A percentile compares a stretch with the other conserved stretches of the same genome.
Conservation (phyloP, 768 basidiomycete species). For the Ephemerocybe angulata region DNA sequence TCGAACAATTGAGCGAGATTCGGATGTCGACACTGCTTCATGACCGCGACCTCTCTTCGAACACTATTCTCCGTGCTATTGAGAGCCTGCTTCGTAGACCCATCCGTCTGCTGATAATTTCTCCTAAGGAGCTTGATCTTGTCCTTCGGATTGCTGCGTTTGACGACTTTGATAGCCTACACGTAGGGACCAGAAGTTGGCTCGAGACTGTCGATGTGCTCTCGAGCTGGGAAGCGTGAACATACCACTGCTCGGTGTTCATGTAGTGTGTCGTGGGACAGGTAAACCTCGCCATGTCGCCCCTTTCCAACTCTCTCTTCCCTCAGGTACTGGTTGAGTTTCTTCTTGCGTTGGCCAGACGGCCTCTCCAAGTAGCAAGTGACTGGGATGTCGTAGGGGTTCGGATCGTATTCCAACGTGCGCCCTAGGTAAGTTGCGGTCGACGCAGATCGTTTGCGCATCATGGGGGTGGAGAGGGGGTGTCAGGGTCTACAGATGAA, state of each 20-base stretch:
- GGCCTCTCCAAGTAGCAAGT: slow-evolving; percentile 35
- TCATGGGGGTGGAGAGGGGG: not conserved
- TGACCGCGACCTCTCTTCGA: slow-evolving; percentile 83
- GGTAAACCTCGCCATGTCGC: slow-evolving; percentile 61
- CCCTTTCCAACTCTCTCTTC: slow-evolving; percentile 36
- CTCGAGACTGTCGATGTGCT: not conserved
- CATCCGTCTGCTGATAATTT: slow-evolving; percentile 31
- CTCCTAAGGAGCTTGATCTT: slow-evolving; percentile 54
- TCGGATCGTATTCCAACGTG: not conserved
- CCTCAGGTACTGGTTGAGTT: slow-evolving; percentile 69
- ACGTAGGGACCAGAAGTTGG: not conserved
- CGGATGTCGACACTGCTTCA: slow-evolving; percentile 77
- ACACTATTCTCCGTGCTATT: slow-evolving; percentile 72
- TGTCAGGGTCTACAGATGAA: not conserved
- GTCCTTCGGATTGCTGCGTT: slow-evolving; percentile 60
- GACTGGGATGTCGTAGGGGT: slow-evolving; percentile 26
- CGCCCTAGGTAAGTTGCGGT: not conserved
- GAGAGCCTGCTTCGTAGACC: slow-evolving; percentile 25
- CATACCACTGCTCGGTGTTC: slow-evolving; percentile 44
- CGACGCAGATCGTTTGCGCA: slow-evolving; percentile 1
- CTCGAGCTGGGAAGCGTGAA: not conserved
- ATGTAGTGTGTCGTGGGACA: slow-evolving; percentile 46
- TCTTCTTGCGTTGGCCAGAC: slow-evolving; percentile 28
- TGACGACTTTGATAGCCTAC: slow-evolving; percentile 71
- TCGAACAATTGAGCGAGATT: slow-evolving; percentile 80